Percentiles rank a stretch among this genome's conserved stretches.
phyloP scores from a whole-genome alignment of 2,329 filamentous ascomycete genomes.

The Trichoderma lentiforme region DNA sequence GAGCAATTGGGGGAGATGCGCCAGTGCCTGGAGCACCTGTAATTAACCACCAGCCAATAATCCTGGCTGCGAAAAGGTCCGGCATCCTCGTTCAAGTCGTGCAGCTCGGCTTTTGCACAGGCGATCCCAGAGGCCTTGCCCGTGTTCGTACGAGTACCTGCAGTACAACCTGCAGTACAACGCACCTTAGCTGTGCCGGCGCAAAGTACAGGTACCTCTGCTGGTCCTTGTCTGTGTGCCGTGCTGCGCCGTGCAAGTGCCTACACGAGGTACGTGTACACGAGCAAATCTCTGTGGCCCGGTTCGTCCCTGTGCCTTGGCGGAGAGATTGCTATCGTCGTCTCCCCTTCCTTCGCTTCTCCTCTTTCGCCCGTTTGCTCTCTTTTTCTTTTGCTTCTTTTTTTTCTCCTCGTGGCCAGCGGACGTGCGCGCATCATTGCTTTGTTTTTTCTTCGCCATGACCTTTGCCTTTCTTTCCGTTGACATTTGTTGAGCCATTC shows the following conservation, averaged over 20 bases:
- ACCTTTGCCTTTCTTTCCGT: conserved; percentile 15
- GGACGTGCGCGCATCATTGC: conserved; percentile 8
- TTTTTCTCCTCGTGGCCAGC: conserved; percentile 4
- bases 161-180: background rate
- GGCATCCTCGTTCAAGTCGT: conserved; percentile 9
- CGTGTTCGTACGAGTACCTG: background rate
- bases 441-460: conserved; percentile 22
- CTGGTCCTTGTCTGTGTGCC: background rate
- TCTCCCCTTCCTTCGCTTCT: conserved; percentile 10
- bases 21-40: background rate
- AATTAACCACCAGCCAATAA: background rate
- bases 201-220: background rate
- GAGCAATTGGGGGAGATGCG: background rate
- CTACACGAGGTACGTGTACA: background rate
- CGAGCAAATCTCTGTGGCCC: conserved; percentile 9
- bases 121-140: background rate
- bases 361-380: background rate
- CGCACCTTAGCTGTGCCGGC: background rate
- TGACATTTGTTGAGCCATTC: conserved; percentile 18
- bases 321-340: conserved; percentile 14
- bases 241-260: background rate
- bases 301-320: conserved; percentile 3
- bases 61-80: conserved; percentile 10
- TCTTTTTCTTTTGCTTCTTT: background rate
- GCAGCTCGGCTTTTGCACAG: conserved; percentile 12